Evolutionary conservation across 495 filamentous ascomycete genomes (phyloP).

Genomic region (Eremomyces bilateralis): DNA sequence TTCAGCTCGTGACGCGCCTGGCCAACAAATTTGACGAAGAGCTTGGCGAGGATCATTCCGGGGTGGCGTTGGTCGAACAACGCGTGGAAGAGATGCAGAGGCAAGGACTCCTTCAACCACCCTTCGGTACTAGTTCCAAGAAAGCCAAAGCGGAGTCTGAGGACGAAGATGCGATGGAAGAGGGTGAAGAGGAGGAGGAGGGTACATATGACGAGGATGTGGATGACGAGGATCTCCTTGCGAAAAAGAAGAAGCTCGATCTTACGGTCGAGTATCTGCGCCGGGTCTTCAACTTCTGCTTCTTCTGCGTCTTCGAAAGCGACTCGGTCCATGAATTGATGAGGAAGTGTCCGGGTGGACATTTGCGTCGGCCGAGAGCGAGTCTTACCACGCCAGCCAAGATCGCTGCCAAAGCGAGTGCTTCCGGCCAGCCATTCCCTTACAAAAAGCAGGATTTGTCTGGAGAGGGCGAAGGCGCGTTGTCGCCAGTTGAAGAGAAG

Average conservation of each 20-base stretch:
- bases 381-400: conserved; percentile 66
- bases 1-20: conserved; percentile 54
- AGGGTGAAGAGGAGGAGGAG: conserved; percentile 51
- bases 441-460: conserved; percentile 45
- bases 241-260: conserved; percentile 92
- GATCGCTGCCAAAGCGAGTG: conserved; percentile 65
- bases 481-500: conserved; percentile 41
- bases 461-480: conserved; percentile 31
- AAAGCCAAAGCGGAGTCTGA: conserved; percentile 38
- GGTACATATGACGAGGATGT: conserved; percentile 54
- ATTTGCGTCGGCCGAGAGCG: conserved; percentile 73
- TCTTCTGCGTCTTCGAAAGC: conserved; percentile 97
- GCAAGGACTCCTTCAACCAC: conserved; percentile 51
- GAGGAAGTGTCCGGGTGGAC: conserved; percentile 87
- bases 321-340: conserved; percentile 91
- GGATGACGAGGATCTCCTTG: conserved; percentile 71
- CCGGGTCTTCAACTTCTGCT: conserved; percentile 93
- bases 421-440: conserved; percentile 57
- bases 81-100: conserved; percentile 57
- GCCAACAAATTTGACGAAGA: conserved; percentile 63
- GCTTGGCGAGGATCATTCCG: conserved; percentile 42
- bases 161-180: conserved; percentile 37
- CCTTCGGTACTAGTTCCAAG: conserved; percentile 29
- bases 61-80: conserved; percentile 59
- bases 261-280: conserved; percentile 90